phyloP scores from a whole-genome alignment of 345 rosid genomes.

The Heritiera littoralis region DNA sequence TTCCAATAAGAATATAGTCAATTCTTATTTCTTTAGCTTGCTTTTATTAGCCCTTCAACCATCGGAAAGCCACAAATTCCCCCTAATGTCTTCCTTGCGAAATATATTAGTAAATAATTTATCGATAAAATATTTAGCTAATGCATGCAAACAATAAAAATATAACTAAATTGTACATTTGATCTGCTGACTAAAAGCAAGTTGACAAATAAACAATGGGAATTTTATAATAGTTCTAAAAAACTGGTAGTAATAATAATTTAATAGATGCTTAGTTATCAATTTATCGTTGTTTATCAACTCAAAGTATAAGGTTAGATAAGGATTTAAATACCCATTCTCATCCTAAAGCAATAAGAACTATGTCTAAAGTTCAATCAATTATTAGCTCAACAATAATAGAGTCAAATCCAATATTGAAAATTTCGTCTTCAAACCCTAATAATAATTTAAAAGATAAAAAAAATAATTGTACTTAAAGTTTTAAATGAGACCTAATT shows the following conservation, averaged over 20 bases:
- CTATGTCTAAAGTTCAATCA: no score
- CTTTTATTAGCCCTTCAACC: not conserved
- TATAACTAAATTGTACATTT: not conserved
- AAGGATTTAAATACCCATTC: no score
- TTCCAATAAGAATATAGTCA: not conserved
- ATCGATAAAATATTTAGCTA: not conserved
- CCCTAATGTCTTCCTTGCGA: not conserved
- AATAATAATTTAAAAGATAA: no score
- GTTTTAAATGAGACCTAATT: no score
- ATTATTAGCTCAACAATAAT: no score
- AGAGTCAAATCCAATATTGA: no score
- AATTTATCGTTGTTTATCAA: no score
- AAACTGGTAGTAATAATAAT: not conserved
- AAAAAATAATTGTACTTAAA: no score
- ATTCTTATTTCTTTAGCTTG: not conserved
- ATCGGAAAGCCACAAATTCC: conserved; percentile 2
- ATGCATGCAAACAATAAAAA: not conserved
- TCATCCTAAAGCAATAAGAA: no score
- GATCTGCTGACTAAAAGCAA: not conserved
- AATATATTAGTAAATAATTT: not conserved
- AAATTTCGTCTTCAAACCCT: no score
- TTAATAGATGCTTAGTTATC: not conserved
- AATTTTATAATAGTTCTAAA: not conserved
- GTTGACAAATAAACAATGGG: not conserved
- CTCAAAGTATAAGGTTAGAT: no score